Evolutionary conservation across 2,329 filamentous ascomycete genomes (phyloP), one percentile per base, ranked within the genome.

Genomic region (Scytalidium sp.): DNA sequence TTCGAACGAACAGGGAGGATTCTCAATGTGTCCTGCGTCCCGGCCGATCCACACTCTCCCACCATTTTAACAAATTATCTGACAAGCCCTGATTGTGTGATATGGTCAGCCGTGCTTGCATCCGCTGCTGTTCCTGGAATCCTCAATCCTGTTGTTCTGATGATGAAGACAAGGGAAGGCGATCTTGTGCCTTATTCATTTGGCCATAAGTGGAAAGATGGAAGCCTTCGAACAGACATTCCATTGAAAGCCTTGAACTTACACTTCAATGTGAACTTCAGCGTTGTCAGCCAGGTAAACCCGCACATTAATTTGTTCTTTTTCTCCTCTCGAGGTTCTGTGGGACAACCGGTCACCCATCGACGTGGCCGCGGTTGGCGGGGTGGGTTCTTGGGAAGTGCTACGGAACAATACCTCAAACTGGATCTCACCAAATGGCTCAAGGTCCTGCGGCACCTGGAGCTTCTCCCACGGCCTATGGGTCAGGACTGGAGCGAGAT

Each of bases 201-300:
- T 64, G 94, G 94, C 0, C 92, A 97, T 75, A 97, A 97, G 71
- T 99, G 94, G 94, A 99, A 99, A 70, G 94, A 99, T 66, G 94
- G 94, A 47, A 94, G 88, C 59, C 73, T 99, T 48, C 82, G 94
- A 32, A 99, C 94, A 1, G 94, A 99, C 63, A 97, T 99, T 22
- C 94, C 94, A 0, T 83, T 99, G 63, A 94, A 93, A 69, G 88
- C 92, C 2, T 78, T 99, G 46, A 97, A 99, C 67, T 78, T 96
- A 1, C 90, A 97, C 65, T 99, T 99, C 75, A 97, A 97, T 67
- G 94, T 97, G 67, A 97, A 96, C 67, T 99, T 97, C 69, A 93
- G 89, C 56, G 92, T 99, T 56, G 94, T 85, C 60, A 80, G 77
- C 58, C 81, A 91, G 71, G 93, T 97, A 44, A 99, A 99, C 67